Evolutionary conservation across 2,329 filamentous ascomycete genomes (phyloP).

Genomic region (Claviceps sp.): DNA sequence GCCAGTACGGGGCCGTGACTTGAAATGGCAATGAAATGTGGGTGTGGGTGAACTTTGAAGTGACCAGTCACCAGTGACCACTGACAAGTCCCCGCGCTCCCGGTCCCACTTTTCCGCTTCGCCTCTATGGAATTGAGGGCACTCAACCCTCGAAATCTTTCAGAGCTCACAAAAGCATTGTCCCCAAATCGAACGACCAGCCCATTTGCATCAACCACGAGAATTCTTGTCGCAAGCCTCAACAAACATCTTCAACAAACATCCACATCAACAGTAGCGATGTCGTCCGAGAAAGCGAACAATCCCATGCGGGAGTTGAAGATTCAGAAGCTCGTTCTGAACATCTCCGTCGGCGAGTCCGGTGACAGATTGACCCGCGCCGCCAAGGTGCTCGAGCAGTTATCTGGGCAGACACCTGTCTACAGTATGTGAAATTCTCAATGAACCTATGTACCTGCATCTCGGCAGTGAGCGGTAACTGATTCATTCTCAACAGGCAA

Average conservation of each 20-base stretch:
- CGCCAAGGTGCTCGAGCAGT: constrained; percentile 99
- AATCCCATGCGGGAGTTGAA: constrained; percentile 99
- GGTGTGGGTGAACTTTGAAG: too few relatives aligned
- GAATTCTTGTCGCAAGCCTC: constrained; percentile 14
- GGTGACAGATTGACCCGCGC: constrained; percentile 99
- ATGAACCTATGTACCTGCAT: not conserved
- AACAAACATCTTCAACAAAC: constrained; percentile 13
- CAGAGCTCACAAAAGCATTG: constrained; percentile 23
- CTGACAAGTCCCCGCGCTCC: too few relatives aligned
- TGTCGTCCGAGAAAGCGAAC: constrained; percentile 65
- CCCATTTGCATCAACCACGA: constrained; percentile 5
- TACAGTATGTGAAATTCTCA: constrained; percentile 56
- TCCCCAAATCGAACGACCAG: constrained; percentile 15
- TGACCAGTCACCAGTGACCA: too few relatives aligned
- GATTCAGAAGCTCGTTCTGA: constrained; percentile 98
- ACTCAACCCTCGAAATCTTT: constrained; percentile 27
- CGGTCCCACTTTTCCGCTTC: constrained; percentile 12
- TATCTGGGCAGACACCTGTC: constrained; percentile 98
- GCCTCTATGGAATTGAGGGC: constrained; percentile 19
- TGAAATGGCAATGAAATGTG: too few relatives aligned
- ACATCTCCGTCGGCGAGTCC: constrained; percentile 99
- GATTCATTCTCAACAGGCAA: constrained; percentile 51
- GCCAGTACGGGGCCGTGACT: too few relatives aligned
- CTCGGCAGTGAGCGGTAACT: constrained; percentile 5
- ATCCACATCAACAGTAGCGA: constrained; percentile 19